phyloP scores from a whole-genome alignment of 1,284 basidiomycete species.

The Peniophora sp. region DNA sequence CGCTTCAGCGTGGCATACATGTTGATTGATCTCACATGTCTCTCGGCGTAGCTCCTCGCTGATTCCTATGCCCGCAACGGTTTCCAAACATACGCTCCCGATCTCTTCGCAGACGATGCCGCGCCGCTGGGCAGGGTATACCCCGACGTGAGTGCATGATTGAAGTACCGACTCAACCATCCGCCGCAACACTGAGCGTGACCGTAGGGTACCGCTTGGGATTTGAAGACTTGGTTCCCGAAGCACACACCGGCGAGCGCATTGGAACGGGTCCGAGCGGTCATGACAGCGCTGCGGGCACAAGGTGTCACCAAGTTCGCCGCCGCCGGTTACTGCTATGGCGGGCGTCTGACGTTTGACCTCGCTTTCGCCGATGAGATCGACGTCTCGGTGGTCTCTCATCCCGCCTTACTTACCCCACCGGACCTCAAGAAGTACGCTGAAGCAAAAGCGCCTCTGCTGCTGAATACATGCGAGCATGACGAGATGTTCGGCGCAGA shows the following conservation, averaged over 20 bases:
- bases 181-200: conserved; percentile 32
- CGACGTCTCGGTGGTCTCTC: not conserved
- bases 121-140: conserved; percentile 20
- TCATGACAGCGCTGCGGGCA: not conserved
- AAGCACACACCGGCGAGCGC: not conserved
- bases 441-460: not conserved
- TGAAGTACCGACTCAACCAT: conserved; percentile 36
- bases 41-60: not conserved
- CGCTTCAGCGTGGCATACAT: conserved; percentile 3
- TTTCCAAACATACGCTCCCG: not conserved
- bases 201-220: not conserved
- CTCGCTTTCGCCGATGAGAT: not conserved
- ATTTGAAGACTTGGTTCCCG: not conserved
- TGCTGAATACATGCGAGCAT: not conserved
- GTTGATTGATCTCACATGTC: not conserved
- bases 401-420: not conserved
- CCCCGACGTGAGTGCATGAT: conserved; percentile 30
- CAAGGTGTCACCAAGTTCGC: not conserved
- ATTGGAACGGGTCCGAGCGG: not conserved
- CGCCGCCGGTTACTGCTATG: not conserved
- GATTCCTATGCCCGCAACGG: not conserved
- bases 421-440: not conserved
- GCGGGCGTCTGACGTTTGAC: not conserved
- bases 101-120: conserved; percentile 44
- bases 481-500: not conserved